Evolutionary conservation across 441 rosid genomes (phyloP).

Genomic region (Iberis amara): DNA sequence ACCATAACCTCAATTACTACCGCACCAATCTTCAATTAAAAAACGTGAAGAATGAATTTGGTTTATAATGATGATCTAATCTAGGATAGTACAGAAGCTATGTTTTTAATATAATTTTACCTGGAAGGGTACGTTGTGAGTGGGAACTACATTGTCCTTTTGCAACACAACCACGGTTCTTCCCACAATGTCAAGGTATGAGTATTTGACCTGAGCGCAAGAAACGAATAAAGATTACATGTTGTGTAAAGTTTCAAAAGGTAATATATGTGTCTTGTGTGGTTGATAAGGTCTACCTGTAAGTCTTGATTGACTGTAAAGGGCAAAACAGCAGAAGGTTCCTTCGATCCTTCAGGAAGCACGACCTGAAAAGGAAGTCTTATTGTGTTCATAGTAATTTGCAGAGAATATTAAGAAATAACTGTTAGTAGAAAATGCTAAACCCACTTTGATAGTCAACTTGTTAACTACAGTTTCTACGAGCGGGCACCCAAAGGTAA

Average conservation of each 20-base stretch:
- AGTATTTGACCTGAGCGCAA: slow-evolving; percentile 66
- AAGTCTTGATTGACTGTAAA: slow-evolving; percentile 68
- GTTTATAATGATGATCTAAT: not conserved
- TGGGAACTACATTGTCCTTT: slow-evolving; percentile 80
- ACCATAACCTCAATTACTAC: not conserved
- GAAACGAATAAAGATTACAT: slow-evolving; percentile 1
- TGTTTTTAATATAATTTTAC: slow-evolving; percentile 31
- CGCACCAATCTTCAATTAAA: not conserved
- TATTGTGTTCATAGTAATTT: slow-evolving; percentile 18
- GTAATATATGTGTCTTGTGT: slow-evolving; percentile 7
- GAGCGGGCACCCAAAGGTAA: slow-evolving; percentile 92
- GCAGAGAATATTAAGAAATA: slow-evolving; percentile 16
- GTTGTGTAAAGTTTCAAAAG: not conserved
- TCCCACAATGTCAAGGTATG: slow-evolving; percentile 95
- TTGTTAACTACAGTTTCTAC: slow-evolving; percentile 82
- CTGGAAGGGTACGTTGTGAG: slow-evolving; percentile 81
- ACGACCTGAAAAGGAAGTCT: slow-evolving; percentile 56
- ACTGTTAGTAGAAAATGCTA: slow-evolving; percentile 10
- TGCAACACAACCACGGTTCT: slow-evolving; percentile 91
- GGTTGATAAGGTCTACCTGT: slow-evolving; percentile 49
- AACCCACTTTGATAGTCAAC: slow-evolving; percentile 72
- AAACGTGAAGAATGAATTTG: no score
- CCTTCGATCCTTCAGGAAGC: slow-evolving; percentile 92
- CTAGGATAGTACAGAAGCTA: slow-evolving; percentile 2
- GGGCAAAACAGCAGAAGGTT: slow-evolving; percentile 74